Evolutionary conservation across 164 flowering plant genomes (phyloP), one percentile per base, ranked within the genome.

Genomic region (Aristolochia contorta): DNA sequence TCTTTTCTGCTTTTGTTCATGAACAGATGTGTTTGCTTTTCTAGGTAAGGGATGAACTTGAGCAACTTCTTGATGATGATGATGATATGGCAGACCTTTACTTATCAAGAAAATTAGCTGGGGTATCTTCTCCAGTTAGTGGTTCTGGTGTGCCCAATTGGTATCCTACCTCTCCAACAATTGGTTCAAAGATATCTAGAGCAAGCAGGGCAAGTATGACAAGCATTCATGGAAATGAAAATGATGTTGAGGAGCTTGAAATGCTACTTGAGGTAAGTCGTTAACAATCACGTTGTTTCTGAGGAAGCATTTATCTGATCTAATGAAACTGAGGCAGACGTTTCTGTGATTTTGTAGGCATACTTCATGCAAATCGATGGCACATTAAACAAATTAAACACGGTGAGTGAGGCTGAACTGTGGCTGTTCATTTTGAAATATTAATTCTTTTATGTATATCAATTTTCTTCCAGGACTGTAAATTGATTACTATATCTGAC

Each of bases 301-400:
- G 13, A 15, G 8, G 27, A 56, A 33, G 18, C 32, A 56, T 3
- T 3, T 16, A 30, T 56, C 0, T 56, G n/a, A 16, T 49, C 56
- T 63, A 23, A n/a, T 68, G 14, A 25, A 59, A 27, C 54, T 70
- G 20, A 68, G 10, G 27, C 37, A 59, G 8, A 27, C 25, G 45
- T 37, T 69, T 73, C 47, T 58, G 37, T n/a, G 27, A 24, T 65
- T 72, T 66, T 78, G 67, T 89, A 93, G 98, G 98, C 98, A 65
- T 90, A 93, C 73, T 93, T 93, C 59, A 86, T 93, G 96, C 97
- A 93, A 71, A 81, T 93, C 72, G 98, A 93, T 70, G 84, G 96
- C 56, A 90, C 94, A 23, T 75, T 84, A 77, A 93, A 93, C 80
- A 93, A 81, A 72, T 67, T 93, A 72, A 82, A 84, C 16, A 90